These are phyloP conservation scores for Emiliania huxleyi DNA, from an alignment of 78 protist genomes.

Conservation along the genomic window DNA sequence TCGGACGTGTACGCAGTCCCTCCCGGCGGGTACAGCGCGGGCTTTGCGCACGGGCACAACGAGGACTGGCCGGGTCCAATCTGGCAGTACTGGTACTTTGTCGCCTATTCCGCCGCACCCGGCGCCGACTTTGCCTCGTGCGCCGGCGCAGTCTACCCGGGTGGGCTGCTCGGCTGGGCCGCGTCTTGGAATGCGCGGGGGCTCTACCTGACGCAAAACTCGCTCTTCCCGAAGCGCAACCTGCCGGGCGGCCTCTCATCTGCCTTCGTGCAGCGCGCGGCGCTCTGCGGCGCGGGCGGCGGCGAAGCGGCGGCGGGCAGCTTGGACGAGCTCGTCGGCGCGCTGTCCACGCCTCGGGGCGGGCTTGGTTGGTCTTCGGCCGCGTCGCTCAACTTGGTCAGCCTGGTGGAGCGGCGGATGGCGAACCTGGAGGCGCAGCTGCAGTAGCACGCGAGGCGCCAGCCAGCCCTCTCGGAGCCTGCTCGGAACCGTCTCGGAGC, in stretches of 20 bases:
- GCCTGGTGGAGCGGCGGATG: neutral
- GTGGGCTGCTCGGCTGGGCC: neutral
- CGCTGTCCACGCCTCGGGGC: neutral
- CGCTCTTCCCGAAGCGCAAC: neutral
- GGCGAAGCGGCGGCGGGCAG: neutral
- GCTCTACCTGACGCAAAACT: neutral
- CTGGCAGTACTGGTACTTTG: neutral
- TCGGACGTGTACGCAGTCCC: neutral
- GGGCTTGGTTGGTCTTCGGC: neutral
- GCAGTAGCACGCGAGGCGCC: too few relatives aligned
- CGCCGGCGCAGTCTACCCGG: neutral
- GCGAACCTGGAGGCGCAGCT: neutral
- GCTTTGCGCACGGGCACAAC: neutral
- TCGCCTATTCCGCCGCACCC: neutral
- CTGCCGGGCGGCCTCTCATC: neutral
- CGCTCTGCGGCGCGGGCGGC: neutral
- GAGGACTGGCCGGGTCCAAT: slow-evolving; percentile 11
- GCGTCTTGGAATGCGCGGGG: neutral
- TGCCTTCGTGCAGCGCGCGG: neutral
- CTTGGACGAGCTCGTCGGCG: neutral
- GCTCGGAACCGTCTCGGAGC: neutral
- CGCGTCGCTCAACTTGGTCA: neutral
- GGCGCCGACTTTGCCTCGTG: neutral
- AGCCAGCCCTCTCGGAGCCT: neutral
- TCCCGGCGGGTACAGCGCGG: neutral